Percentiles rank a stretch among this genome's conserved stretches.
These are phyloP conservation scores for Naegleria gruberi DNA, from an alignment of 208 protist genomes.

Conservation along the genomic window DNA sequence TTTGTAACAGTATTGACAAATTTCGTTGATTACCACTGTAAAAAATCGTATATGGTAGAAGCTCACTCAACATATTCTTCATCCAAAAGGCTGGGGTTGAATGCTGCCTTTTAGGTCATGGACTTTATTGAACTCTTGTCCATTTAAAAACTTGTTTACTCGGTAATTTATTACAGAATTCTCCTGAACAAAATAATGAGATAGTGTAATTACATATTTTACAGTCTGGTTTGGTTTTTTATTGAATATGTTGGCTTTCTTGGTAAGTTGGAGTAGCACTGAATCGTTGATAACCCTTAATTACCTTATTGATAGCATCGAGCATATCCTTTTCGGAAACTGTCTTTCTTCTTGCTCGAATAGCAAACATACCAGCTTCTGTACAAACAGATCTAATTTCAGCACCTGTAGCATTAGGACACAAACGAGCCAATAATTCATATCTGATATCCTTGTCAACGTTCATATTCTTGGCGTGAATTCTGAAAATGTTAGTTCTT, in stretches of 20 bases:
- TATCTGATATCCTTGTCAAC: conserved; percentile 95
- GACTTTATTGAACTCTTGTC: too few relatives aligned
- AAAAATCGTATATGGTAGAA: too few relatives aligned
- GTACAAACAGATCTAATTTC: conserved; percentile 97
- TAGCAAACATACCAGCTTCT: conserved; percentile 99
- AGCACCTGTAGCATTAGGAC: conserved; percentile 95
- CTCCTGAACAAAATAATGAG: too few relatives aligned
- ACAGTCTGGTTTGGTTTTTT: too few relatives aligned
- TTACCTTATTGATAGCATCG: conserved; percentile 99
- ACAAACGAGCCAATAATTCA: conserved; percentile 96
- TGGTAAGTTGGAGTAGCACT: conserved; percentile 96
- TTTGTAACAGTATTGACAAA: too few relatives aligned
- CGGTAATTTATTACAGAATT: too few relatives aligned
- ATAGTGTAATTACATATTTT: too few relatives aligned
- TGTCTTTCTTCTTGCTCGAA: conserved; percentile 93
- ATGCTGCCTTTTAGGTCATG: too few relatives aligned
- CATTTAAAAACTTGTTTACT: too few relatives aligned
- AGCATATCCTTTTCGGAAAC: conserved; percentile 99
- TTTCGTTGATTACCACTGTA: too few relatives aligned
- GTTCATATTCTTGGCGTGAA: conserved; percentile 95
- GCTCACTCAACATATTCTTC: too few relatives aligned
- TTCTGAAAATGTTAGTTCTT: conserved; percentile 94
- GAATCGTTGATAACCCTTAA: conserved; percentile 99
- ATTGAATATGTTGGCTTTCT: background rate
- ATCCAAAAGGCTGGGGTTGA: too few relatives aligned